Percentiles rank a stretch among this genome's conserved stretches.
Evolutionary conservation across 192 early-diverging fungal species (phyloP).

Genomic region (Coemansia sp.): DNA sequence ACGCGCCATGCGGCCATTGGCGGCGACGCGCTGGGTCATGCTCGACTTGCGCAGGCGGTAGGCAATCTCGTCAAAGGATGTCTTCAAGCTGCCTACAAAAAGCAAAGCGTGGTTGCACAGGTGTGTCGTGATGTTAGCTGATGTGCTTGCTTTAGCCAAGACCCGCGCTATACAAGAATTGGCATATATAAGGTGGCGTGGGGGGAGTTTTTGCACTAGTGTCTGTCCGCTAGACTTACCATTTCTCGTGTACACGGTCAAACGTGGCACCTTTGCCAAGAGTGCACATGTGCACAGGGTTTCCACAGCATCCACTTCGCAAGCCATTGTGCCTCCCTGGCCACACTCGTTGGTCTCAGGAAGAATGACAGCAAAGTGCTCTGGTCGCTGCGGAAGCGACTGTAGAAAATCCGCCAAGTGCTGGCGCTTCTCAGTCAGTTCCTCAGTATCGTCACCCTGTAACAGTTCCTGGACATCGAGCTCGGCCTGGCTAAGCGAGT

Average conservation of each 20-base stretch:
- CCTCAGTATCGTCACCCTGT: slow-evolving; percentile 34
- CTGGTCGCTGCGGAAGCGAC: slow-evolving; percentile 46
- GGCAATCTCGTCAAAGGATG: slow-evolving; percentile 24
- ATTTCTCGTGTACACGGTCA: slow-evolving; percentile 48
- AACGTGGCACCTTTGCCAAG: slow-evolving; percentile 38
- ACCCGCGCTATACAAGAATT: neutral
- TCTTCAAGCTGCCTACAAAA: slow-evolving; percentile 19
- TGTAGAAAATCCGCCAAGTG: slow-evolving; percentile 28
- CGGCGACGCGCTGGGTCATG: slow-evolving; percentile 33
- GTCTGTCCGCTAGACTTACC: slow-evolving; percentile 13
- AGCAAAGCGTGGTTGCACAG: neutral
- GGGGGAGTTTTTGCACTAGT: neutral
- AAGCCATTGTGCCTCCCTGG: slow-evolving; percentile 8
- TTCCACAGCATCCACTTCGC: slow-evolving; percentile 35
- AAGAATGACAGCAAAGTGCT: slow-evolving; percentile 42
- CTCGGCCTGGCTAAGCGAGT: slow-evolving; percentile 35
- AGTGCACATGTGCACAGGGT: slow-evolving; percentile 39
- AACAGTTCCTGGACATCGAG: slow-evolving; percentile 46
- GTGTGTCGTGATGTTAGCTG: neutral
- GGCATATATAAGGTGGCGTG: neutral
- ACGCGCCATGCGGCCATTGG: slow-evolving; percentile 26
- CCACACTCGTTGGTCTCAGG: slow-evolving; percentile 20
- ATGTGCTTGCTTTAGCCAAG: neutral
- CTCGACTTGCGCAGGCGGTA: slow-evolving; percentile 43
- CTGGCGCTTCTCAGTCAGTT: slow-evolving; percentile 27